Evolutionary conservation across 345 rosid genomes (phyloP).

Genomic region (Eucalyptus cladocalyx): DNA sequence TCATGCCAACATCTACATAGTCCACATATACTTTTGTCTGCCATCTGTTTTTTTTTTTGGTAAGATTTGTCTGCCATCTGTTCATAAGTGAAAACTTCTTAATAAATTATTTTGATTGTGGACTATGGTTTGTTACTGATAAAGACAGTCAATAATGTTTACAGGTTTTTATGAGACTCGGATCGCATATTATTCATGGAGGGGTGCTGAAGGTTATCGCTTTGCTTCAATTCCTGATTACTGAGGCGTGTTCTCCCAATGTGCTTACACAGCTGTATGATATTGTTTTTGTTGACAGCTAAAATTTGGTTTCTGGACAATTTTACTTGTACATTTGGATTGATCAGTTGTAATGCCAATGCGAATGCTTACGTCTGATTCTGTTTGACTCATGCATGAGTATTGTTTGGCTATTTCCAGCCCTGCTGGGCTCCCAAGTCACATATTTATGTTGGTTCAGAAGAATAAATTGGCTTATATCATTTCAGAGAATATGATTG

Average conservation of each 20-base stretch:
- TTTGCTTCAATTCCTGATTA: constrained; percentile 77
- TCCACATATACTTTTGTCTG: not conserved
- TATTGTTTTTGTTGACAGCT: not conserved
- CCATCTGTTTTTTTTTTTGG: not conserved
- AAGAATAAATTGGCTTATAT: not conserved
- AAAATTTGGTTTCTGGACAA: not conserved
- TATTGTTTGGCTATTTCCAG: not conserved
- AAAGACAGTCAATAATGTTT: not conserved
- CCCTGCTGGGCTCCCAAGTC: not conserved
- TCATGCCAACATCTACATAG: not conserved
- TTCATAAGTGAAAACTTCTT: not conserved
- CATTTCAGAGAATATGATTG: not conserved
- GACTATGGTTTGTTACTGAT: not conserved
- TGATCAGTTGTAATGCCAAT: not conserved
- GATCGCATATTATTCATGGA: constrained; percentile 86
- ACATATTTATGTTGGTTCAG: not conserved
- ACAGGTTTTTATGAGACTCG: constrained; percentile 88
- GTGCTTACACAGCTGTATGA: not conserved
- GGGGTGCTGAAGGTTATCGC: constrained; percentile 74
- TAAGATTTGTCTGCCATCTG: not conserved
- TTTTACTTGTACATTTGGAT: not conserved
- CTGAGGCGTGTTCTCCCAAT: not conserved
- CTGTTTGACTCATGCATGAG: not conserved
- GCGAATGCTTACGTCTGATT: not conserved
- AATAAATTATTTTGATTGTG: not conserved